phyloP scores from a whole-genome alignment of 2,329 filamentous ascomycete genomes.

The Chaetomium olivaceum region DNA sequence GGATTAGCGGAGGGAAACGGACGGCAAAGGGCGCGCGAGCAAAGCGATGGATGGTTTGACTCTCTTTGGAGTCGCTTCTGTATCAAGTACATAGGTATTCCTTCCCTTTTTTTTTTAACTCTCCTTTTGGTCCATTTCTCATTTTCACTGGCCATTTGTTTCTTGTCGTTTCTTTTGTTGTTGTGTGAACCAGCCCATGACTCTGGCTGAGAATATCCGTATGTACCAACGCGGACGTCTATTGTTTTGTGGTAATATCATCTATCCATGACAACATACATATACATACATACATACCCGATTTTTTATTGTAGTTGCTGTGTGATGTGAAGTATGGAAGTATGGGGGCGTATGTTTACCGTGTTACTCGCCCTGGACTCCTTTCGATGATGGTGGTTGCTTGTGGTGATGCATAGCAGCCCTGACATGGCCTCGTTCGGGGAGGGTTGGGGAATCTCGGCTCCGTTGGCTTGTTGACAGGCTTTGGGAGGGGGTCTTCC shows the following conservation, averaged over 20 bases:
- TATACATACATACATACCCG: background rate
- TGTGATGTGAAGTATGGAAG: background rate
- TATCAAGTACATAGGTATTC: constrained; percentile 17
- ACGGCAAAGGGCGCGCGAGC: background rate
- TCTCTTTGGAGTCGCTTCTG: background rate
- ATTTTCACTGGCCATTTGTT: background rate
- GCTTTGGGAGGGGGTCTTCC: too few relatives aligned
- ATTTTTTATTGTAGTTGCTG: background rate
- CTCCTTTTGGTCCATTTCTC: constrained; percentile 25
- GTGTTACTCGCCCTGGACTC: background rate
- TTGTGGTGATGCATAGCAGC: too few relatives aligned
- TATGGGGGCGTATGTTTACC: background rate
- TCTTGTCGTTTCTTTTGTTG: constrained; percentile 37
- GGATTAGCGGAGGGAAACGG: background rate
- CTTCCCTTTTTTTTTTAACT: constrained; percentile 30
- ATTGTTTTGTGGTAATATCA: constrained; percentile 27
- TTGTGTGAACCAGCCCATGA: constrained; percentile 21
- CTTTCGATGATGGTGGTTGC: too few relatives aligned
- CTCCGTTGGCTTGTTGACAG: too few relatives aligned
- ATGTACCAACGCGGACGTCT: constrained; percentile 11
- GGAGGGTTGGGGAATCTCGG: too few relatives aligned
- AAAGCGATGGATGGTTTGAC: background rate
- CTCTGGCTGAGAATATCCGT: background rate
- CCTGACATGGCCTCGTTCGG: too few relatives aligned
- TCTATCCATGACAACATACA: background rate